phyloP scores from a whole-genome alignment of 2,329 filamentous ascomycete species.

The Lachnellula subtilissima region DNA sequence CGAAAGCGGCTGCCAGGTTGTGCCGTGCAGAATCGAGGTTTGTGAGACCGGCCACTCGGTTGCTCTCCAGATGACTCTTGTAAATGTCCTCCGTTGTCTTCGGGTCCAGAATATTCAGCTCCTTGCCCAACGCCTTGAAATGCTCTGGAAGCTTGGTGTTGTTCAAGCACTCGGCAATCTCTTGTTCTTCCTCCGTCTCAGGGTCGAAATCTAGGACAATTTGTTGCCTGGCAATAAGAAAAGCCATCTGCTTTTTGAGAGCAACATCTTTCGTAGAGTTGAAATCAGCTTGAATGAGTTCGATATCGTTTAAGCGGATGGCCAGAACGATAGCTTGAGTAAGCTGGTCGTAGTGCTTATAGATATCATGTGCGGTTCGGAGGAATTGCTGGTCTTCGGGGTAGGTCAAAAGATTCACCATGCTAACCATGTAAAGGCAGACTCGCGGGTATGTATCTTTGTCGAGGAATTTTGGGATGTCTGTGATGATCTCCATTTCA shows the following conservation, averaged over 20 bases:
- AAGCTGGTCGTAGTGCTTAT: conserved; percentile 86
- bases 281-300: conserved; percentile 78
- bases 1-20: conserved; percentile 92
- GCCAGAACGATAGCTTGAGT: conserved; percentile 91
- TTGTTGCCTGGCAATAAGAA: conserved; percentile 85
- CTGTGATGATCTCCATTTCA: conserved; percentile 94
- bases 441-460: conserved; percentile 90
- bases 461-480: conserved; percentile 84
- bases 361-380: conserved; percentile 86
- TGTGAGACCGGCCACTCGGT: conserved; percentile 83
- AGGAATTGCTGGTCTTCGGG: conserved; percentile 97
- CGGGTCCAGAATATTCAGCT: conserved; percentile 93
- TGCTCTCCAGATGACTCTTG: conserved; percentile 97
- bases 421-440: conserved; percentile 97
- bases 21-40: conserved; percentile 94
- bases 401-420: conserved; percentile 96
- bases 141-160: conserved; percentile 86
- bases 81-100: conserved; percentile 99
- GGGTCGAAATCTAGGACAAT: conserved; percentile 69
- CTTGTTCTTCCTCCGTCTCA: conserved; percentile 63
- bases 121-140: conserved; percentile 90
- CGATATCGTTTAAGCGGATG: conserved; percentile 83
- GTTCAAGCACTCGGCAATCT: conserved; percentile 76
- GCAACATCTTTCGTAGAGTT: conserved; percentile 73
- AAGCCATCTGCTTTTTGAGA: conserved; percentile 88